Evolutionary conservation across 257 asterid species (phyloP).

Genomic region (Penstemon newberryi): DNA sequence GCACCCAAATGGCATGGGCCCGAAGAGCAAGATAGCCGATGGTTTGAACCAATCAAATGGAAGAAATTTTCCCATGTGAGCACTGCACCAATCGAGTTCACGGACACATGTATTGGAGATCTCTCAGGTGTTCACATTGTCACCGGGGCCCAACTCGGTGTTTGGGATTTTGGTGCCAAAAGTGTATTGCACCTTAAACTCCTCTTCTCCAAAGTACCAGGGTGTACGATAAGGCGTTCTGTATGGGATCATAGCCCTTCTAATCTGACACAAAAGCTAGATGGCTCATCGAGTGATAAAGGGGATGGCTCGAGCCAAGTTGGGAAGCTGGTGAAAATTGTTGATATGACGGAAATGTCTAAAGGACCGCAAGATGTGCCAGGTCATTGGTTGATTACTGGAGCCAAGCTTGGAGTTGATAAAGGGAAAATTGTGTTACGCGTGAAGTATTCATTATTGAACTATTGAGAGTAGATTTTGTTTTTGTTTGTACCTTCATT

Average conservation of each 20-base stretch:
- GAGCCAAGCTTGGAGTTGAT: constrained; percentile 99
- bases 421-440: constrained; percentile 83
- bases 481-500: constrained; percentile 25
- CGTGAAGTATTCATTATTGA: constrained; percentile 83
- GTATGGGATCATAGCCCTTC: constrained; percentile 98
- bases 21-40: constrained; percentile 97
- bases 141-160: constrained; percentile 97
- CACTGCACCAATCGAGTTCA: constrained; percentile 92
- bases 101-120: constrained; percentile 87
- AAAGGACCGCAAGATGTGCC: constrained; percentile 98
- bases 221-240: constrained; percentile 93
- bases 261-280: constrained; percentile 51
- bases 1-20: constrained; percentile 99
- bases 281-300: constrained; percentile 64
- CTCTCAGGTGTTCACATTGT: constrained; percentile 94
- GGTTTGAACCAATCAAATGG: constrained; percentile 99
- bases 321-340: constrained; percentile 80
- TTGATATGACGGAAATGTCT: constrained; percentile 93
- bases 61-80: constrained; percentile 93
- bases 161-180: constrained; percentile 92
- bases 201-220: constrained; percentile 92
- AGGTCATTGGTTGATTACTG: constrained; percentile 96
- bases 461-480: constrained; percentile 56
- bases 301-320: constrained; percentile 56
- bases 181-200: constrained; percentile 88